A percentile compares a stretch with the other conserved stretches of the same genome.
Evolutionary conservation across 306 rosid genomes (phyloP).

Genomic region (Gillenia trifoliata): DNA sequence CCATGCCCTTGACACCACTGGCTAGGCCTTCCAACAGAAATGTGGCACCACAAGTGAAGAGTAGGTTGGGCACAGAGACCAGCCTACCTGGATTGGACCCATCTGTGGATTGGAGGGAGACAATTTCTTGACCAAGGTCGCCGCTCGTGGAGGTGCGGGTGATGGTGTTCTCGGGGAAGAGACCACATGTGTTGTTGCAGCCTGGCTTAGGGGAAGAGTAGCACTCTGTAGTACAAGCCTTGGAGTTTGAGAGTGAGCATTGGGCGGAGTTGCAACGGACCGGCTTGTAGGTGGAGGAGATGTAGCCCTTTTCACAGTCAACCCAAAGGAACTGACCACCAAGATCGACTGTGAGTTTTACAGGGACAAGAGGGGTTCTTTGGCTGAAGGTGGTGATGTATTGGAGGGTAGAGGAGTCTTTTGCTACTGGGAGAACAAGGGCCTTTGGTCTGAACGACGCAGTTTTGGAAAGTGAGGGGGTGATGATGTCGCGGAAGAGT

Average conservation of each 20-base stretch:
- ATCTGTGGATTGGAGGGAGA: constrained; percentile 31
- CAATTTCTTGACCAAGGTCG: constrained; percentile 28
- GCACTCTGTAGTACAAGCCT: background rate
- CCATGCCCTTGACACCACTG: constrained; percentile 51
- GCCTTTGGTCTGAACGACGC: constrained; percentile 49
- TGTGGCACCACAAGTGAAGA: constrained; percentile 41
- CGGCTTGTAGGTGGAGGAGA: constrained; percentile 23
- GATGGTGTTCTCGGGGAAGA: constrained; percentile 24
- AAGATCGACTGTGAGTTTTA: background rate
- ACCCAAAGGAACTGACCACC: constrained; percentile 18
- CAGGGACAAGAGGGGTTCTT: constrained; percentile 37
- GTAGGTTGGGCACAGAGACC: constrained; percentile 36
- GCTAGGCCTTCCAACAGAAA: constrained; percentile 38
- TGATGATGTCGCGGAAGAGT: background rate
- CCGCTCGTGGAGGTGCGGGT: constrained; percentile 9
- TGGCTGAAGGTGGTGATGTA: constrained; percentile 40
- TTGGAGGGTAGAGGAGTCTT: constrained; percentile 45
- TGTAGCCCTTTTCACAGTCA: constrained; percentile 30
- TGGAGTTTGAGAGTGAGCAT: background rate
- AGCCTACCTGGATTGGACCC: constrained; percentile 24
- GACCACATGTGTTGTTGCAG: background rate
- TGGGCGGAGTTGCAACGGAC: background rate
- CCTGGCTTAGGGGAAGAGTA: background rate
- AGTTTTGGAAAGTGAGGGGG: constrained; percentile 20
- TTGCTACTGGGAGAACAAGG: constrained; percentile 42